These are phyloP conservation scores for Globisporangium nodosum DNA, from an alignment of 352 stramenopile genomes.

Conservation along the genomic window DNA sequence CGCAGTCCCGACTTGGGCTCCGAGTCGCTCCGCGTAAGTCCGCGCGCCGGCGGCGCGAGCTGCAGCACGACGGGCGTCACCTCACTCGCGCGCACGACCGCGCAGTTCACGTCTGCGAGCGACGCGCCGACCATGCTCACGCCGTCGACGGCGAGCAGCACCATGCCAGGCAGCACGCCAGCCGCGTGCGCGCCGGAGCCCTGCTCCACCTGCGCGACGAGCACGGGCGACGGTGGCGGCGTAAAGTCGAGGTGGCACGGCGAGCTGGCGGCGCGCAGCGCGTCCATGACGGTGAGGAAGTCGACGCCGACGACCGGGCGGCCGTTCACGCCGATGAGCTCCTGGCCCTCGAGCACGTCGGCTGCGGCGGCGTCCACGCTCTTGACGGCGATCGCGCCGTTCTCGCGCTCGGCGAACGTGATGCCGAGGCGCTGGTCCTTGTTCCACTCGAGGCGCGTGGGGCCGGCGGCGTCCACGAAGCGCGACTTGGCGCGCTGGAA, in stretches of 20 bases:
- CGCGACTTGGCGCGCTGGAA: conserved; percentile 34
- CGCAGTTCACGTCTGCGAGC: conserved; percentile 24
- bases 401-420: conserved; percentile 35
- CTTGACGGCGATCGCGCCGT: conserved; percentile 39
- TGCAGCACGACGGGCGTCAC: conserved; percentile 18
- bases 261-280: conserved; percentile 25
- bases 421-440: conserved; percentile 43
- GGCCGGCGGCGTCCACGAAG: conserved; percentile 21
- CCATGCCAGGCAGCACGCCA: conserved; percentile 30
- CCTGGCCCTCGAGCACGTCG: conserved; percentile 26
- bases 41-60: conserved; percentile 17
- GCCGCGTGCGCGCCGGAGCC: conserved; percentile 12
- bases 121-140: conserved; percentile 28
- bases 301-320: conserved; percentile 24
- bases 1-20: conserved; percentile 17
- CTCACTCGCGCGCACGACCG: conserved; percentile 21
- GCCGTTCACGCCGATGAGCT: conserved; percentile 39
- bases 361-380: conserved; percentile 15
- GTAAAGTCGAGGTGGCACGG: conserved; percentile 46
- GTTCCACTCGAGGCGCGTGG: conserved; percentile 33
- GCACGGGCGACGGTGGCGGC: conserved; percentile 35
- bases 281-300: conserved; percentile 32
- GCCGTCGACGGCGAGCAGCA: conserved; percentile 30
- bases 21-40: conserved; percentile 9
- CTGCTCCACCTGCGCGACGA: conserved; percentile 26